These are phyloP conservation scores for Trichoderma orchidacearum DNA, from an alignment of 495 filamentous ascomycete species.

Conservation along the genomic window DNA sequence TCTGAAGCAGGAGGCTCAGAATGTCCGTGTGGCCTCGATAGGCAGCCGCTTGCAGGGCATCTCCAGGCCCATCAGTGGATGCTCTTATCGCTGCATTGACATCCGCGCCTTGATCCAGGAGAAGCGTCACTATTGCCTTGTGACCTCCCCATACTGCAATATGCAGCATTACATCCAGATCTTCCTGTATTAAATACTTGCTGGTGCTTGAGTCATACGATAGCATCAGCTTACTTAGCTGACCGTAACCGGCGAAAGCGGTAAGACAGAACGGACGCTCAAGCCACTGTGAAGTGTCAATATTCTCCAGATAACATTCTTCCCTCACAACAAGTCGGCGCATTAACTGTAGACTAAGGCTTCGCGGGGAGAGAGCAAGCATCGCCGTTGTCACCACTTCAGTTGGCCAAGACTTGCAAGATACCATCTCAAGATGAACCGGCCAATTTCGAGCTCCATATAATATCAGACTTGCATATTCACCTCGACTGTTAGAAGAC, in stretches of 20 bases:
- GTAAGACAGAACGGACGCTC: slow-evolving; percentile 8
- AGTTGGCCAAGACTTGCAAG: neutral
- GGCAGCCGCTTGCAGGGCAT: neutral
- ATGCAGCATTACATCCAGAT: slow-evolving; percentile 9
- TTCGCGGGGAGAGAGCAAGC: neutral
- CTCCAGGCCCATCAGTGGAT: neutral
- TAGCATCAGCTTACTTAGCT: slow-evolving; percentile 6
- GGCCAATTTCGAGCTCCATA: neutral
- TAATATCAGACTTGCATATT: neutral
- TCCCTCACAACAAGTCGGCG: no score
- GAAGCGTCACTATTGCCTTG: slow-evolving; percentile 7
- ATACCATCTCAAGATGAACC: slow-evolving; percentile 2
- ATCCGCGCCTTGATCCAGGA: slow-evolving; percentile 14
- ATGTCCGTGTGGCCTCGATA: neutral
- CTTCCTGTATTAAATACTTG: slow-evolving; percentile 1
- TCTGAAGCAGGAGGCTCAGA: no score
- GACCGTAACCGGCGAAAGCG: neutral
- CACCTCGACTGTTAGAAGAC: no score
- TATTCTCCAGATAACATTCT: no score
- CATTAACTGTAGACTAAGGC: slow-evolving; percentile 1
- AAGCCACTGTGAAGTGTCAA: no score
- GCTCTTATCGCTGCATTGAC: slow-evolving; percentile 10
- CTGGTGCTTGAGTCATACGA: neutral
- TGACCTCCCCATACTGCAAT: slow-evolving; percentile 8
- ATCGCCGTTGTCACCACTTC: neutral